Percentiles rank a stretch among this genome's conserved stretches.
phyloP scores from a whole-genome alignment of 768 basidiomycete genomes.

The Pulveroboletus sp. region DNA sequence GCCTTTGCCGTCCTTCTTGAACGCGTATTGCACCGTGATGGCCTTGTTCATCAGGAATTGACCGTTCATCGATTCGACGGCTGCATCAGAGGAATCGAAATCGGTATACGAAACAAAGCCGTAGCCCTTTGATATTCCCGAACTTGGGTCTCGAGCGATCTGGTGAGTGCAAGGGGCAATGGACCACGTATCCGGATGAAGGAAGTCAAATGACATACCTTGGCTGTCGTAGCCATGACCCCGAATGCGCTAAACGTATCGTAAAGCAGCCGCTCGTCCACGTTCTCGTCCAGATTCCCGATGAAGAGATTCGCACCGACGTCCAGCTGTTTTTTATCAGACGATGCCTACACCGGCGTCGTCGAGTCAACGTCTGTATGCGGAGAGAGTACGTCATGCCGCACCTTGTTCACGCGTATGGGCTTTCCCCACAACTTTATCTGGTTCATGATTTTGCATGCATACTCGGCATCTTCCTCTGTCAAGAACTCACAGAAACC shows the following conservation, averaged over 20 bases:
- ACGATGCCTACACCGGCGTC: constrained; percentile 66
- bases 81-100: constrained; percentile 95
- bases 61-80: constrained; percentile 93
- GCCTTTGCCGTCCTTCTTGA: constrained; percentile 99
- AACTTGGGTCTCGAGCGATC: constrained; percentile 87
- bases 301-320: constrained; percentile 98
- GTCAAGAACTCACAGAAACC: constrained; percentile 99
- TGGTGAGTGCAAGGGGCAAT: constrained; percentile 27
- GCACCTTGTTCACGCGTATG: constrained; percentile 96
- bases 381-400: constrained; percentile 22
- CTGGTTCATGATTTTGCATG: constrained; percentile 99
- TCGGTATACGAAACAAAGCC: constrained; percentile 97
- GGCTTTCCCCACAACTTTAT: constrained; percentile 99
- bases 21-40: constrained; percentile 95
- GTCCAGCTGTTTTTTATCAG: constrained; percentile 96
- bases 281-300: constrained; percentile 91
- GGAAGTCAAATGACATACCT: constrained; percentile 39
- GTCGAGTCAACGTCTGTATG: constrained; percentile 7
- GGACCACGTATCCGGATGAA: neutral
- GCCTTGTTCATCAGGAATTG: constrained; percentile 99
- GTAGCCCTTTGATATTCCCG: constrained; percentile 90
- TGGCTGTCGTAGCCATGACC: constrained; percentile 85
- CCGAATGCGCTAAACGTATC: constrained; percentile 97
- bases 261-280: constrained; percentile 88
- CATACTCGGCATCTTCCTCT: constrained; percentile 99